These are phyloP conservation scores for Sclerotinia minor DNA, from an alignment of 2,329 filamentous ascomycete genomes.

Conservation along the genomic window DNA sequence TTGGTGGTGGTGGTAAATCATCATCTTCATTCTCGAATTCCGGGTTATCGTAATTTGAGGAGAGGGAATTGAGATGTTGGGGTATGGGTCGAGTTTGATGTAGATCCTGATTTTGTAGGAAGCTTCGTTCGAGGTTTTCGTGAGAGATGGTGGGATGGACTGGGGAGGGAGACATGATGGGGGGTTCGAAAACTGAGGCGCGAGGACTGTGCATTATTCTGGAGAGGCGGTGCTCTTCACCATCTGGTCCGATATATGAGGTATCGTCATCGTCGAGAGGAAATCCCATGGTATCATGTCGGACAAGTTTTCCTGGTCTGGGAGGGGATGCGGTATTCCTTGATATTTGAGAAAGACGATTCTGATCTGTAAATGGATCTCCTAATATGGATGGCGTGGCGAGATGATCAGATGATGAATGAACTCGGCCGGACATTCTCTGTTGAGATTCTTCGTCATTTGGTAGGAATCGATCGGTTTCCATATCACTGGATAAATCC, in stretches of 20 bases:
- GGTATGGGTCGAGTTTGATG: background rate
- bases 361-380: slow-evolving; percentile 21
- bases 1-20: background rate
- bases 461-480: slow-evolving; percentile 27
- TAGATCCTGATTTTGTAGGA: background rate
- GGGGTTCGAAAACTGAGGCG: slow-evolving; percentile 11
- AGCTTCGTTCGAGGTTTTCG: slow-evolving; percentile 9
- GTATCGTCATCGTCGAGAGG: slow-evolving; percentile 28
- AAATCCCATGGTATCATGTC: slow-evolving; percentile 35
- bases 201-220: slow-evolving; percentile 9
- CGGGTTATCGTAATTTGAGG: slow-evolving; percentile 4
- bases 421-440: slow-evolving; percentile 2
- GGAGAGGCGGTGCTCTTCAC: slow-evolving; percentile 6
- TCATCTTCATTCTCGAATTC: background rate
- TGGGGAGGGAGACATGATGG: slow-evolving; percentile 11
- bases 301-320: background rate
- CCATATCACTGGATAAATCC: slow-evolving; percentile 23
- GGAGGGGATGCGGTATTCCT: background rate
- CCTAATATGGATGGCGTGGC: slow-evolving; percentile 15
- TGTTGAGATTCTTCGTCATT: slow-evolving; percentile 26
- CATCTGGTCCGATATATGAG: slow-evolving; percentile 18
- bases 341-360: slow-evolving; percentile 12
- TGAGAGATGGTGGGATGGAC: slow-evolving; percentile 15
- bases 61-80: slow-evolving; percentile 3
- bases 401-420: slow-evolving; percentile 10